Percentiles rank a stretch among this genome's conserved stretches.
phyloP scores from a whole-genome alignment of 805 yeast genomes.

The Candida loeiensis region DNA sequence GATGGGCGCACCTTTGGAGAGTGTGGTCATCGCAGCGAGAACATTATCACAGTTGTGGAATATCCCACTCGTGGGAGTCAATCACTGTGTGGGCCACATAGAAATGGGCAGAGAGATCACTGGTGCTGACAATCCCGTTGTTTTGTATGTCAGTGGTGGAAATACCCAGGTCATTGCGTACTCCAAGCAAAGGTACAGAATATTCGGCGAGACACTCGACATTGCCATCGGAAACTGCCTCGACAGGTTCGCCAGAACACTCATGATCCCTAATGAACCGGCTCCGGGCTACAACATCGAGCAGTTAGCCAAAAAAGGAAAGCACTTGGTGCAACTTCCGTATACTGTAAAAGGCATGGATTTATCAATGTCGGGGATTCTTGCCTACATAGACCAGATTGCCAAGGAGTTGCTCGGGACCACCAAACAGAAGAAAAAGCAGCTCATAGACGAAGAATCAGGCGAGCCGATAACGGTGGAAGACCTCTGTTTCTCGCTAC shows the following conservation, averaged over 20 bases:
- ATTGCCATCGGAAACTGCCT: slow-evolving; percentile 97
- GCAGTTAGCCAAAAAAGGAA: slow-evolving; percentile 77
- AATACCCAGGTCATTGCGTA: slow-evolving; percentile 98
- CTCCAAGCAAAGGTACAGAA: slow-evolving; percentile 87
- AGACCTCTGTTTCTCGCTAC: slow-evolving; percentile 89
- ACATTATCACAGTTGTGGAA: slow-evolving; percentile 76
- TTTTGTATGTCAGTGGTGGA: slow-evolving; percentile 95
- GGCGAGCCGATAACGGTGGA: slow-evolving; percentile 66
- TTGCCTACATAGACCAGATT: slow-evolving; percentile 77
- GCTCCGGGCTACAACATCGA: slow-evolving; percentile 98
- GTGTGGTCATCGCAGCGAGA: slow-evolving; percentile 90
- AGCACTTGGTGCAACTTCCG: slow-evolving; percentile 69
- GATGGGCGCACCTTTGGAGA: slow-evolving; percentile 97
- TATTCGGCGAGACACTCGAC: slow-evolving; percentile 98
- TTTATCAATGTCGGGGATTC: slow-evolving; percentile 90
- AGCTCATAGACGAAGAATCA: slow-evolving; percentile 35
- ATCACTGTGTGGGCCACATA: slow-evolving; percentile 96
- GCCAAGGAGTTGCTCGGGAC: slow-evolving; percentile 66
- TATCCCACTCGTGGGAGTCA: slow-evolving; percentile 87
- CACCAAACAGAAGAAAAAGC: slow-evolving; percentile 29
- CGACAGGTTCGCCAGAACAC: slow-evolving; percentile 91
- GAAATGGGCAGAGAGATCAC: slow-evolving; percentile 99
- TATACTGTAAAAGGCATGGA: slow-evolving; percentile 99
- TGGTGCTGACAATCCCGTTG: slow-evolving; percentile 97
- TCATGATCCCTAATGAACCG: slow-evolving; percentile 86